phyloP scores from a whole-genome alignment of 768 basidiomycete genomes.

The Tricholoma hemisulphureum region DNA sequence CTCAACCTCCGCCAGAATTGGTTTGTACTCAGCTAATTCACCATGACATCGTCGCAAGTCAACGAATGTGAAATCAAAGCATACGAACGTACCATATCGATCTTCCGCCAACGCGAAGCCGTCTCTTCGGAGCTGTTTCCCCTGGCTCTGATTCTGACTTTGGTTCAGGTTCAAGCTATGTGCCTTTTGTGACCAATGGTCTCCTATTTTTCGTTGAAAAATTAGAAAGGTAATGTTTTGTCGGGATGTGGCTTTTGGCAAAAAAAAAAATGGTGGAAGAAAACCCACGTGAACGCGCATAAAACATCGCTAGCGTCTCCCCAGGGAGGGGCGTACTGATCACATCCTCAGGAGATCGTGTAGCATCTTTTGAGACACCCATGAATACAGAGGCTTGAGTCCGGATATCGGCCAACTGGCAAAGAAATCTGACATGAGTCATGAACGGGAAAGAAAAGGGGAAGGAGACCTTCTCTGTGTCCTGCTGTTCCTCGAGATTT shows the following conservation, averaged over 20 bases:
- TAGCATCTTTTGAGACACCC: conserved; percentile 60
- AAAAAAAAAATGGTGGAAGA: background rate
- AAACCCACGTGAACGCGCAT: conserved; percentile 70
- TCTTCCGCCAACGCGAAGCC: conserved; percentile 77
- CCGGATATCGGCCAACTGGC: conserved; percentile 30
- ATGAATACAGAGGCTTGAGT: conserved; percentile 44
- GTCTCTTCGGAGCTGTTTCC: conserved; percentile 75
- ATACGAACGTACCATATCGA: conserved; percentile 57
- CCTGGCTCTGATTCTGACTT: conserved; percentile 35
- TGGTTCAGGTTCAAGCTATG: conserved; percentile 50
- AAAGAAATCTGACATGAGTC: background rate
- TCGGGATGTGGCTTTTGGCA: background rate
- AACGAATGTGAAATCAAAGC: background rate
- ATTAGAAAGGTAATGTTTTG: background rate
- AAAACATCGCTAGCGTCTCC: conserved; percentile 81
- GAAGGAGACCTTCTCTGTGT: conserved; percentile 17
- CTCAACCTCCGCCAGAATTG: conserved; percentile 78
- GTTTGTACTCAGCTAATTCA: conserved; percentile 72
- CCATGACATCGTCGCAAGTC: background rate
- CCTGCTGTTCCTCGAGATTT: conserved; percentile 16
- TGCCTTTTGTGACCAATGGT: conserved; percentile 80
- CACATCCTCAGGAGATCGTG: conserved; percentile 65
- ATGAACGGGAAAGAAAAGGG: background rate
- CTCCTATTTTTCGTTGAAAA: conserved; percentile 41
- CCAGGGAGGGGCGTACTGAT: conserved; percentile 81